Evolutionary conservation across 108 stramenopile species (phyloP), one percentile per base, ranked within the genome.

Genomic region (Aureococcus anophagefferens): DNA sequence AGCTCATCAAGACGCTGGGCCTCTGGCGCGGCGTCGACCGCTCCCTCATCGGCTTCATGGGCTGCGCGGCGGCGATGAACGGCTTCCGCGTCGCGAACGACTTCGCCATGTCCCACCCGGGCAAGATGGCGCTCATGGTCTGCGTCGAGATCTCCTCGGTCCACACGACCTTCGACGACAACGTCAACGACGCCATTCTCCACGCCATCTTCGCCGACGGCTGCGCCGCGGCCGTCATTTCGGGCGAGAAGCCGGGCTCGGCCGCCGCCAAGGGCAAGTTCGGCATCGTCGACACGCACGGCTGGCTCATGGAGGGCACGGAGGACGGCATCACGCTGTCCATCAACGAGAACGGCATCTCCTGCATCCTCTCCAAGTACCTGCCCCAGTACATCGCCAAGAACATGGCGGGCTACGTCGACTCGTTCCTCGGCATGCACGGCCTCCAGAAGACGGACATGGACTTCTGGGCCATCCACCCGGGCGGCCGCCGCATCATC

Each of bases 31-130:
- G 73, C 7, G 76, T 77, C 14, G 80, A 80, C 70, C 75, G 80
- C 1, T 72, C 78, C 18, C 73, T 80, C 37, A 80, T 80, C 33
- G 80, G 80, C 0, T 80, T 80, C 71, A 80, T 80, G 80, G 80
- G 80, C 16, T 80, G 80, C 72, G 80, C 80, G 18, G 80, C 80
- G 16, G 80, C 80, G 46, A 80, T 80, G 80, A 80, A 80, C 77
- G 80, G 80, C 33, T 80, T 76, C 75, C 77, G 80, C 0, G 74
- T 74, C 37, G 78, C 78, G 11, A 80, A 78, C 74, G 80, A 80
- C 72, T 80, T 36, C 68, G 78, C 76, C 11, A 66, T 68, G 69
- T 77, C 79, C 13, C 74, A 80, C 64, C 80, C 80, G 29, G 80
- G 78, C 0, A 80, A 80, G 72, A 62, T 72, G 31, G 80, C 80